Percentiles rank a stretch among this genome's conserved stretches.
Conservation (phyloP, 106 monocot genomes). For the Dactylorhiza incarnata region DNA sequence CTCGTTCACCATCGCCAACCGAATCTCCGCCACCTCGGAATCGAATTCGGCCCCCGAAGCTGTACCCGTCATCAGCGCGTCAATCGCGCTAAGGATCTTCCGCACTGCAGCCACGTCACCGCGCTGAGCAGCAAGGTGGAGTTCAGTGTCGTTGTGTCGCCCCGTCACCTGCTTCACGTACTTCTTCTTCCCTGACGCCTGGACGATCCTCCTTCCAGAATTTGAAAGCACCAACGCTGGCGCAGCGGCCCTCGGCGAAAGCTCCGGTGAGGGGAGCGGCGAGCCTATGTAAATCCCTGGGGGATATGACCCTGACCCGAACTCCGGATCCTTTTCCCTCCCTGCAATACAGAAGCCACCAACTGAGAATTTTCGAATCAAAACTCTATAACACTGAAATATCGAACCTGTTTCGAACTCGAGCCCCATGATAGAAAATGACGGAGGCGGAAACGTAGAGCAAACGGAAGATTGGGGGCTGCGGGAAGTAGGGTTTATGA, state of each 20-base stretch:
- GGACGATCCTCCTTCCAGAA: conserved; percentile 21
- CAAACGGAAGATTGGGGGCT: background rate
- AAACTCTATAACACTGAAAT: background rate
- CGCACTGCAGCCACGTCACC: conserved; percentile 19
- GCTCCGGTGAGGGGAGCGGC: conserved; percentile 6
- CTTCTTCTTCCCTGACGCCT: conserved; percentile 19
- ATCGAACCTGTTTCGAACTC: background rate
- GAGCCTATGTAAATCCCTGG: conserved; percentile 1
- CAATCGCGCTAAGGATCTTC: conserved; percentile 21
- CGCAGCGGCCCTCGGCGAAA: conserved; percentile 9
- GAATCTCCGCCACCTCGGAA: conserved; percentile 11
- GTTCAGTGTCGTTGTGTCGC: conserved; percentile 30
- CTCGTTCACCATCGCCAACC: conserved; percentile 19
- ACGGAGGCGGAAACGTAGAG: background rate
- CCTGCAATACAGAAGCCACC: background rate
- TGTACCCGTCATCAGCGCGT: conserved; percentile 12
- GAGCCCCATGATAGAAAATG: background rate
- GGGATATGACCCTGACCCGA: background rate
- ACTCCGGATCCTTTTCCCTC: background rate
- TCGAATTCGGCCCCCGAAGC: conserved; percentile 8
- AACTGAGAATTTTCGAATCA: background rate
- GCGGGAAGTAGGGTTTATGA: background rate
- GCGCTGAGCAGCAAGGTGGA: conserved; percentile 33
- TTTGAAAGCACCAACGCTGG: conserved; percentile 32
- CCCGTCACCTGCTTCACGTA: conserved; percentile 40